A percentile compares a stretch with the other conserved stretches of the same genome.
phyloP scores from a whole-genome alignment of 495 filamentous ascomycete species.

The Aspergillus sclerotioniger region DNA sequence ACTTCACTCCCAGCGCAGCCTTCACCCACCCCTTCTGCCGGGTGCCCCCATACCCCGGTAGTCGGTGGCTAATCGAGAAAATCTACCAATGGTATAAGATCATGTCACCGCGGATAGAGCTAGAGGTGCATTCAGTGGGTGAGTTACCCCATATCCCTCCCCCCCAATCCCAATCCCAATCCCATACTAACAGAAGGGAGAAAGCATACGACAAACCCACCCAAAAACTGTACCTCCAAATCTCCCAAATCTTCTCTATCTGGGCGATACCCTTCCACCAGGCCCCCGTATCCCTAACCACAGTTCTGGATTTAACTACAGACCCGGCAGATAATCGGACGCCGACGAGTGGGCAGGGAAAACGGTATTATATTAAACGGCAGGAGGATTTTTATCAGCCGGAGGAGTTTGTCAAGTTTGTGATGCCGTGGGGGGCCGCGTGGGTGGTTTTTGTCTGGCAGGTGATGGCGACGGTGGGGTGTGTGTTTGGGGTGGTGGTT shows the following conservation, averaged over 20 bases:
- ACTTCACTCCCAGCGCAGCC: slow-evolving; percentile 65
- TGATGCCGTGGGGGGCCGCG: slow-evolving; percentile 36
- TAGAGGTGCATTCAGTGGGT: slow-evolving; percentile 71
- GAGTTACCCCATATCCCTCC: slow-evolving; percentile 3
- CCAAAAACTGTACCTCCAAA: slow-evolving; percentile 64
- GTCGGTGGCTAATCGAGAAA: slow-evolving; percentile 59
- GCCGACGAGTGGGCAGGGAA: slow-evolving; percentile 20
- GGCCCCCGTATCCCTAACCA: slow-evolving; percentile 66
- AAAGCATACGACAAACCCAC: slow-evolving; percentile 65
- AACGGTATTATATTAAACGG: slow-evolving; percentile 63
- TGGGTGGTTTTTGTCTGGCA: slow-evolving; percentile 58
- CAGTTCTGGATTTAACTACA: slow-evolving; percentile 60
- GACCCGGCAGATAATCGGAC: slow-evolving; percentile 19
- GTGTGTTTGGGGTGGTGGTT: slow-evolving; percentile 52
- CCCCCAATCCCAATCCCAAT: not conserved
- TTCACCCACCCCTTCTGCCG: slow-evolving; percentile 83
- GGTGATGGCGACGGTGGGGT: slow-evolving; percentile 58
- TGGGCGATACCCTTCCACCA: slow-evolving; percentile 74
- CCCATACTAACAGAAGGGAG: not conserved
- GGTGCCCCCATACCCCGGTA: slow-evolving; percentile 55
- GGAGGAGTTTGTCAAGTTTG: slow-evolving; percentile 73
- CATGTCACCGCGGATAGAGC: slow-evolving; percentile 67
- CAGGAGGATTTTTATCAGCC: slow-evolving; percentile 85
- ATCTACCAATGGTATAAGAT: slow-evolving; percentile 89
- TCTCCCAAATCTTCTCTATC: slow-evolving; percentile 71